Evolutionary conservation across 805 yeast genomes (phyloP).

Genomic region (Wickerhamomyces chambardii): DNA sequence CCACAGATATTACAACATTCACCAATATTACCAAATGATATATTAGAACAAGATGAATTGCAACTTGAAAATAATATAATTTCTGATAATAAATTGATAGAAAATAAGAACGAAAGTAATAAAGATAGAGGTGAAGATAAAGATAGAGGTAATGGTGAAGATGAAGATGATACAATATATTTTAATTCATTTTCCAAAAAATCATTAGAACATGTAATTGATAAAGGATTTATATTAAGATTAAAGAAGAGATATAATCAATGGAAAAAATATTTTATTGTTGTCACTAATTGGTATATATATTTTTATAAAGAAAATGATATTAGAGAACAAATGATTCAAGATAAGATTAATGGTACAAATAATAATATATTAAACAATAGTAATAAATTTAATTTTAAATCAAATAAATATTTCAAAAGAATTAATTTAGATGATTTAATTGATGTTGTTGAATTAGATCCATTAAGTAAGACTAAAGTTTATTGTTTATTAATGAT

Average conservation of each 20-base stretch:
- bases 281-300: constrained; percentile 30
- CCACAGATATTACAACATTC: too few relatives aligned
- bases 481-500: constrained; percentile 37
- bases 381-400: constrained; percentile 1
- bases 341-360: too few relatives aligned
- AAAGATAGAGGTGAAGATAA: not conserved
- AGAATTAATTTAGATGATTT: constrained; percentile 25
- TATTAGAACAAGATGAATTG: not conserved
- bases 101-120: too few relatives aligned
- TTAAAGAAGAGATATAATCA: constrained; percentile 34
- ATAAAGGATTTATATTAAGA: constrained; percentile 31
- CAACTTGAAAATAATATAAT: too few relatives aligned
- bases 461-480: constrained; percentile 33
- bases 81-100: too few relatives aligned
- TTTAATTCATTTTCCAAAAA: constrained; percentile 14
- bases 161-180: constrained; percentile 9
- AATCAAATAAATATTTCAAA: constrained; percentile 16
- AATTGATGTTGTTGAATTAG: constrained; percentile 41
- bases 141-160: constrained; percentile 3
- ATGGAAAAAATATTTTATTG: constrained; percentile 35
- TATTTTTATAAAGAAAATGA: constrained; percentile 28
- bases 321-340: constrained; percentile 8
- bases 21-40: not conserved
- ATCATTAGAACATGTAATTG: constrained; percentile 26
- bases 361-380: constrained; percentile 7